phyloP scores from a whole-genome alignment of 352 stramenopile species.

The Phytophthora niederhauseri region DNA sequence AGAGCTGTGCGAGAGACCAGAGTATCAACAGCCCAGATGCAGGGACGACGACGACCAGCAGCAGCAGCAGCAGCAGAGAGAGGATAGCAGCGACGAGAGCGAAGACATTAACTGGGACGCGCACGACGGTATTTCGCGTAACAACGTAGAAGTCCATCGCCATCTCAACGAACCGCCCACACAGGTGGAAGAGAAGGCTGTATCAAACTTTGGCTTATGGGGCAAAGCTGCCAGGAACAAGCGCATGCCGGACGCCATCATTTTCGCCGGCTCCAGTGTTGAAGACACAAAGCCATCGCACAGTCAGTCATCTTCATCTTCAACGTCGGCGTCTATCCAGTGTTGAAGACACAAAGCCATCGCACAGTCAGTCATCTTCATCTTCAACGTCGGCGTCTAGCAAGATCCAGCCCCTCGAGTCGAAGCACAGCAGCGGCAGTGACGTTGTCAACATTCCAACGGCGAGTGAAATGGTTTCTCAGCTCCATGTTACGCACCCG shows the following conservation, averaged over 20 bases:
- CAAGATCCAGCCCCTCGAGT: constrained; percentile 3
- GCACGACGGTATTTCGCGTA: constrained; percentile 22
- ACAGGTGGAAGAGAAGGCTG: constrained; percentile 30
- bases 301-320: constrained; percentile 5
- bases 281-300: constrained; percentile 14
- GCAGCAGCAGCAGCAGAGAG: constrained; percentile 20
- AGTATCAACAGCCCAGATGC: constrained; percentile 22
- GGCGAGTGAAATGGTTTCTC: constrained; percentile 42
- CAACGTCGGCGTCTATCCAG: constrained; percentile 12
- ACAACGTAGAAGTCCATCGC: constrained; percentile 17
- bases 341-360: constrained; percentile 11
- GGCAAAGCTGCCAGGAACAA: constrained; percentile 53
- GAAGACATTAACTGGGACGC: constrained; percentile 29
- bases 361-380: constrained; percentile 2
- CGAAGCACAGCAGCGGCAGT: constrained; percentile 14
- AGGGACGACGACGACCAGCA: constrained; percentile 2
- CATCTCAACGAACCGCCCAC: not conserved
- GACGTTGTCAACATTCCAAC: constrained; percentile 24
- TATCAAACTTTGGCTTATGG: constrained; percentile 68
- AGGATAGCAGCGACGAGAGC: constrained; percentile 35
- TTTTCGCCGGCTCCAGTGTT: constrained; percentile 30
- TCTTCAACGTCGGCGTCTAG: constrained; percentile 11
- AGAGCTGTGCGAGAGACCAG: constrained; percentile 29
- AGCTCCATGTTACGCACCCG: constrained; percentile 38
- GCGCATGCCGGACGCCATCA: constrained; percentile 55